Conservation (phyloP, 345 rosid species). For the Alliaria petiolata region DNA sequence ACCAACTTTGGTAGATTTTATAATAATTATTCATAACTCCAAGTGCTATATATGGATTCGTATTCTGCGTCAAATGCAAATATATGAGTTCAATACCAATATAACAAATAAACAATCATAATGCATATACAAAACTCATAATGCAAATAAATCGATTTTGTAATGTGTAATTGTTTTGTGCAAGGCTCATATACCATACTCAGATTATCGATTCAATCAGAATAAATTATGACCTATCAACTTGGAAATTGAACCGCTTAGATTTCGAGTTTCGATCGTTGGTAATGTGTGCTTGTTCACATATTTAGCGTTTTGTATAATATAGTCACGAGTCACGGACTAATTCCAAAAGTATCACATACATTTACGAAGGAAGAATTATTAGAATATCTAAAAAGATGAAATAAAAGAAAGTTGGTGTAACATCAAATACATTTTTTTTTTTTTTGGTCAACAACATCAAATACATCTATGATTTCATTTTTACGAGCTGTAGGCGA, state of each 20-base stretch:
- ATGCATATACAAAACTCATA: background rate
- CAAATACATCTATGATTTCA: background rate
- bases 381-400: too few species aligned
- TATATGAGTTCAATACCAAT: background rate
- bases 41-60: background rate
- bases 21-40: background rate
- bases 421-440: background rate
- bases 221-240: too few species aligned
- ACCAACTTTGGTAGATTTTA: background rate
- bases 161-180: background rate
- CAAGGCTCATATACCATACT: background rate
- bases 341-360: background rate
- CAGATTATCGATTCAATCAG: background rate
- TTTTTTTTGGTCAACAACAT: too few species aligned
- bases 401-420: constrained; percentile 1
- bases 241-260: background rate
- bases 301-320: background rate
- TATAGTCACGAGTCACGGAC: too few species aligned
- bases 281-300: background rate
- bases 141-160: background rate
- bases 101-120: background rate
- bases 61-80: background rate
- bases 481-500: background rate
- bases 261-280: background rate
- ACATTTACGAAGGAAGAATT: too few species aligned